Base-by-base conservation (phyloP, 805 yeast species). In the Teunomyces tritomae region DNA sequence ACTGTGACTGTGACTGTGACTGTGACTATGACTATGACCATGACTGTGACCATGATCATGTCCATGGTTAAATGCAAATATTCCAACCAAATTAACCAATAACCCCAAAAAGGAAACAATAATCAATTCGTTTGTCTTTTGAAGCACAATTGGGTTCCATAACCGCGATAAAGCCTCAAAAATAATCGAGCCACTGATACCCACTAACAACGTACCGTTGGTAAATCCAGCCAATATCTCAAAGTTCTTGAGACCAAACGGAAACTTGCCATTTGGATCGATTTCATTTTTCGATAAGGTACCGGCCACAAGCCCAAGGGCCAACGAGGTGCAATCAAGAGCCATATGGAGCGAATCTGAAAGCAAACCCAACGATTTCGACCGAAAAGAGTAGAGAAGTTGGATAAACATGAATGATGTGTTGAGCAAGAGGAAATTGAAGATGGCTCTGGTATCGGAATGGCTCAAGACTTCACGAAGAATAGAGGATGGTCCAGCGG, bases 341-440 rank as follows among this genome's bases (percentile, higher is more conserved):
- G 96, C 87, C 99, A 94, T 94, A 65, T 94, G 99, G 45, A 94
- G 75, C 1, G 97, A 89, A 61, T 94, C 99, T 14, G 97, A 89
- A 45, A 94, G 66, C 20, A 94, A 73, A 8, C 99, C 97, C 40
- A 94, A 71, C 0, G 98, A 92, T 60, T 88, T 91, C 1, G 98
- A 90, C 51, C 96, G 77, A 68, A 94, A 86, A 0, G 98, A 91
- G 64, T 94, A 94, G 8, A 94, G 69, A 54, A 94, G 75, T 69
- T 94, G 99, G 35, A 94, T 84, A 58, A 94, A 82, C 99, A 94
- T 94, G 68, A 94, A 94, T 2, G 94, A 80, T 9, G 96, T 82
- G 66, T 94, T 94, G 50, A 94, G 75, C 53, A 92, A 65, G 42
- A 94, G 68, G 58, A 92, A 94, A 48, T 89, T 85, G 66, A 94